Conservation (phyloP, 768 basidiomycete species). For the Termitomyces sp. region DNA sequence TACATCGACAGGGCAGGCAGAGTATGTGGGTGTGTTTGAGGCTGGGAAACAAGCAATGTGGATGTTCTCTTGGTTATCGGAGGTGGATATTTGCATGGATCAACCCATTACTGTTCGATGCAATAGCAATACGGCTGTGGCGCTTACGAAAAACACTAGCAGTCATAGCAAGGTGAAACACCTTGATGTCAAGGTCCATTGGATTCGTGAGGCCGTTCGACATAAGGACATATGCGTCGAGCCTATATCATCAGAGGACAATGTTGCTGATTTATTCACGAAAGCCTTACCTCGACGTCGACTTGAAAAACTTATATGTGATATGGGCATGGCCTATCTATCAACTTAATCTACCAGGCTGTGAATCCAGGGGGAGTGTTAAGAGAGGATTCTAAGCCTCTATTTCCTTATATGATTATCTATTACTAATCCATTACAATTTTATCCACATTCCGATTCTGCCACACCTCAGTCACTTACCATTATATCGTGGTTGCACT, state of each 20-base stretch:
- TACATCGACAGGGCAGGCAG: background rate
- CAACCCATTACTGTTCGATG: background rate
- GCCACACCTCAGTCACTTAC: too few relatives aligned
- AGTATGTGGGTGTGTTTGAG: background rate
- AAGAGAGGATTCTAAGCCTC: too few relatives aligned
- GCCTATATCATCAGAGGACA: background rate
- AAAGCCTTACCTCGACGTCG: background rate
- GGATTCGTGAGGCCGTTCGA: background rate
- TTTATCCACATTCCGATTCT: too few relatives aligned
- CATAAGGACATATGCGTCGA: background rate
- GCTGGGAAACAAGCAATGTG: background rate
- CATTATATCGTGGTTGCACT: too few relatives aligned
- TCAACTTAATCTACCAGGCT: background rate
- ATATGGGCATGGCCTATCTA: too few relatives aligned
- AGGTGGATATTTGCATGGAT: background rate
- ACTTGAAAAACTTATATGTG: background rate
- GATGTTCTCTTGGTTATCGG: background rate
- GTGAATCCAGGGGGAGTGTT: background rate
- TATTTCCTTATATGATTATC: too few relatives aligned
- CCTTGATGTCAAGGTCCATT: too few relatives aligned
- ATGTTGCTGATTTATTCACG: background rate
- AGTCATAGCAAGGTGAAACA: background rate
- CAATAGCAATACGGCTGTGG: background rate
- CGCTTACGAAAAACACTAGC: background rate
- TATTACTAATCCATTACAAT: too few relatives aligned